A percentile compares a stretch with the other conserved stretches of the same genome.
Conservation (phyloP, 2,329 filamentous ascomycete genomes). For the Phialophora tarda region DNA sequence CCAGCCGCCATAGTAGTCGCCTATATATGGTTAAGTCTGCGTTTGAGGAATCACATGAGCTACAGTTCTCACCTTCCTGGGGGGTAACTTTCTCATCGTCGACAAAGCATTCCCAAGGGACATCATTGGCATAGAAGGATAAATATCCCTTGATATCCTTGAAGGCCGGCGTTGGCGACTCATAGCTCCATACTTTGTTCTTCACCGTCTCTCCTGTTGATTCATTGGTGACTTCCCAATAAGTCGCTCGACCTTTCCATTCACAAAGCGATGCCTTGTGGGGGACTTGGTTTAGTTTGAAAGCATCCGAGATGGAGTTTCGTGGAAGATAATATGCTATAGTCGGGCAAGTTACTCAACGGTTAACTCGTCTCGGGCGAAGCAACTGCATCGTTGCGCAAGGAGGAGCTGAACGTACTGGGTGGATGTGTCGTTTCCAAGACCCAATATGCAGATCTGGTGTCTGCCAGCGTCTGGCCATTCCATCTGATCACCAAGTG, state of each 20-base stretch:
- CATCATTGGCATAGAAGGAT: conserved; percentile 62
- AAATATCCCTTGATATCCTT: conserved; percentile 61
- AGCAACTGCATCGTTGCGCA: not conserved
- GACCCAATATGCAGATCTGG: conserved; percentile 65
- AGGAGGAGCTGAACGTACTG: conserved; percentile 48
- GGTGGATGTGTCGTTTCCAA: conserved; percentile 68
- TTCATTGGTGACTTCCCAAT: conserved; percentile 58
- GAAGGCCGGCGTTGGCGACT: conserved; percentile 59
- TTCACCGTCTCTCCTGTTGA: conserved; percentile 50
- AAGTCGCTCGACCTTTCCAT: conserved; percentile 67
- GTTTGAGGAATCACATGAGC: not conserved
- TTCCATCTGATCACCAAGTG: conserved; percentile 64
- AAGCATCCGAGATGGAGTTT: conserved; percentile 49
- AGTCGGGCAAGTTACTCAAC: not conserved
- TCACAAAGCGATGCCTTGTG: conserved; percentile 60
- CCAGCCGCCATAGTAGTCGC: conserved; percentile 69
- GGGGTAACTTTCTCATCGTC: conserved; percentile 64
- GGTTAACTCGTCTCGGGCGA: not conserved
- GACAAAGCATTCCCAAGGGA: conserved; percentile 66
- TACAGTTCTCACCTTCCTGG: conserved; percentile 34
- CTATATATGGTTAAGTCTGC: conserved; percentile 45
- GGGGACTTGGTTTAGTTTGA: conserved; percentile 53
- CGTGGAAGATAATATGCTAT: conserved; percentile 66
- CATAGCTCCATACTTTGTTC: conserved; percentile 66
- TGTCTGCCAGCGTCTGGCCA: conserved; percentile 62